Evolutionary conservation across 2,329 filamentous ascomycete genomes (phyloP), one percentile per base, ranked within the genome.

Genomic region (Myriosclerotinia scirpicola): DNA sequence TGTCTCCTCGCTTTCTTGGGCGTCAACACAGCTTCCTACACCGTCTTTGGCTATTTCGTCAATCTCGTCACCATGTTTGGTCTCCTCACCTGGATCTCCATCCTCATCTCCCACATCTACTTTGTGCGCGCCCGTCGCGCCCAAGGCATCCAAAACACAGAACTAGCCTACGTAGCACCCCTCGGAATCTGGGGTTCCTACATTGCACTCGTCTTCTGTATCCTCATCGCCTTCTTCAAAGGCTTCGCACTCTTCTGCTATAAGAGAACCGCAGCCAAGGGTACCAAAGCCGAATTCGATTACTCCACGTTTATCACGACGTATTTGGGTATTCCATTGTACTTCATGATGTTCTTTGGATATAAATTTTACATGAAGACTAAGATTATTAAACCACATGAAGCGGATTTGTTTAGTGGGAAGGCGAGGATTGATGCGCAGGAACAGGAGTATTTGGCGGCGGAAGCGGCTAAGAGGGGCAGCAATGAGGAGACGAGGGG

Each of bases 191-290:
- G 77, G 67, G 92, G 92, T 11, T 92, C 88, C 0, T 87, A 87
- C 74, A 79, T 81, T 67, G 90, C 90, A 0, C 82, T 95, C 1
- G 80, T 82, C 74, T 88, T 93, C 79, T 93, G 90, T 78, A 82
- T 84, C 73, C 75, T 95, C 34, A 90, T 96, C 68, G 85, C 89
- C 1, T 75, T 96, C 58, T 95, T 91, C 75, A 96, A 95, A 84
- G 94, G 93, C 82, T 95, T 87, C 78, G 82, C 85, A 65, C 88
- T 90, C 67, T 95, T 95, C 77, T 67, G 65, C 38, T 68, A 67
- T n/a, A 68, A 68, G 26, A 61, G 22, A 22, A 68, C 67, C 14
- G 34, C 67, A 2, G 26, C 34, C 5, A 53, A 53, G 81, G 86
- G 82, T 64, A 80, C 81, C 20, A 85, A 81, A 65, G 83, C 81